Evolutionary conservation across 495 filamentous ascomycete genomes (phyloP).

Genomic region (Copromyces sp.): DNA sequence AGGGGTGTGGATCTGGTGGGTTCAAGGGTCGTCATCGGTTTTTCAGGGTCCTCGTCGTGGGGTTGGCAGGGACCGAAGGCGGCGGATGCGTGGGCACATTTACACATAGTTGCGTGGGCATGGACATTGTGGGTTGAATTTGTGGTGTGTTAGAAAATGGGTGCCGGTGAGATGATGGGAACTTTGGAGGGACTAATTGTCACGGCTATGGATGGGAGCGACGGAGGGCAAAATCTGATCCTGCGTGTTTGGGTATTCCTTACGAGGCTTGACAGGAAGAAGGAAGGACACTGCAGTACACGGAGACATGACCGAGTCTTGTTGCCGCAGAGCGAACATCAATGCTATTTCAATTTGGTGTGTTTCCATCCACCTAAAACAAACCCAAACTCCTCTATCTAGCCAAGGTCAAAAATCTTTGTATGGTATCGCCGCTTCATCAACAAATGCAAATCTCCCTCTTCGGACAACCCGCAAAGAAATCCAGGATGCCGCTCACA

Average conservation of each 20-base stretch:
- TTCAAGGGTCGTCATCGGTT: neutral
- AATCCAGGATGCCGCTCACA: neutral
- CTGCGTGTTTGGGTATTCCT: neutral
- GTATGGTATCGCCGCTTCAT: neutral
- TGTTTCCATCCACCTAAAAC: neutral
- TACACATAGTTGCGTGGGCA: neutral
- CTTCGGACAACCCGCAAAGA: neutral
- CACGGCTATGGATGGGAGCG: neutral
- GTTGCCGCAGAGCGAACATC: neutral
- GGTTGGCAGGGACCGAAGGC: neutral
- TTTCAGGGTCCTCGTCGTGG: neutral
- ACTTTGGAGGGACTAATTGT: neutral
- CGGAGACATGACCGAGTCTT: neutral
- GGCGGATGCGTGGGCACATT: neutral
- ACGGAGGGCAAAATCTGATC: neutral
- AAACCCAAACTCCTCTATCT: neutral
- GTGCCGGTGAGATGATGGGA: neutral
- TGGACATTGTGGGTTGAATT: neutral
- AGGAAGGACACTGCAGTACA: neutral
- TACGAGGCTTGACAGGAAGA: neutral
- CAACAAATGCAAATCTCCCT: neutral
- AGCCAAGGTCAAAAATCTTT: neutral
- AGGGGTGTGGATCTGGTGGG: neutral
- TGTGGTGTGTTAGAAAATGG: neutral
- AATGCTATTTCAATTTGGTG: neutral